Evolutionary conservation across 2,329 filamentous ascomycete species (phyloP), one percentile per base, ranked within the genome.

Genomic region (Blumeriella jaapii): DNA sequence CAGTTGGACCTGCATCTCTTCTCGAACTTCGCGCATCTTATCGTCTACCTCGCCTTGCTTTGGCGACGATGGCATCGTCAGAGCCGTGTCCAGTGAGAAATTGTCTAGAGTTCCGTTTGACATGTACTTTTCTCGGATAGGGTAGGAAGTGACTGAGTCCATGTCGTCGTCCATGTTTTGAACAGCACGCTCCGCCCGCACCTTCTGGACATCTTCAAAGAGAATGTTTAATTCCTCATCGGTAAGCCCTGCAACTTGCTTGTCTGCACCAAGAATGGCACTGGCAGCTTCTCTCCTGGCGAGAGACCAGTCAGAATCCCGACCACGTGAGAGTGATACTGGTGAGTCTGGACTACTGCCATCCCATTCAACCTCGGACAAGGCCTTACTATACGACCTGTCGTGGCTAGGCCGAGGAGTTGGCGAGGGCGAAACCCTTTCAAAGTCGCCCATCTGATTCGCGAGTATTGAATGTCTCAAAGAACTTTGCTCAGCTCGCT

Each of bases 31-130:
- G 41, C 74, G 77, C 44, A 94, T 63, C 41, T 70, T 73, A 16
- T 89, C 80, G 30, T 89, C 85, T 0, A 77, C 72, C 37, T 87
- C 84, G 15, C 71, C 73, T 41, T 81, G 77, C 41, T 75, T 82
- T 2, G 91, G 91, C 0, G 89, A 96, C 0, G 86, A 93, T 2
- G 91, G 91, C 69, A 95, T 86, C 0, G 91, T 98, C 32, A 98
- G 67, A 9, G 79, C 81, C 1, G 91, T 98, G 55, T 98, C 91
- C 11, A 98, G 67, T 2, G 89, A 96, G 52, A 95, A 91, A 55
- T 93, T 95, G 60, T 98, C 91, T 34, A 96, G 69, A 0, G 89
- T 95, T 2, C 89, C 89, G 36, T 82, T 91, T 2, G 87, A 95
- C 63, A 94, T 74, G 59, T 96, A 96, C 54, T 96, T 96, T 50